A percentile compares a stretch with the other conserved stretches of the same genome.
These are phyloP conservation scores for Astrothelium macrocarpum DNA, from an alignment of 495 filamentous ascomycete species.

Conservation along the genomic window DNA sequence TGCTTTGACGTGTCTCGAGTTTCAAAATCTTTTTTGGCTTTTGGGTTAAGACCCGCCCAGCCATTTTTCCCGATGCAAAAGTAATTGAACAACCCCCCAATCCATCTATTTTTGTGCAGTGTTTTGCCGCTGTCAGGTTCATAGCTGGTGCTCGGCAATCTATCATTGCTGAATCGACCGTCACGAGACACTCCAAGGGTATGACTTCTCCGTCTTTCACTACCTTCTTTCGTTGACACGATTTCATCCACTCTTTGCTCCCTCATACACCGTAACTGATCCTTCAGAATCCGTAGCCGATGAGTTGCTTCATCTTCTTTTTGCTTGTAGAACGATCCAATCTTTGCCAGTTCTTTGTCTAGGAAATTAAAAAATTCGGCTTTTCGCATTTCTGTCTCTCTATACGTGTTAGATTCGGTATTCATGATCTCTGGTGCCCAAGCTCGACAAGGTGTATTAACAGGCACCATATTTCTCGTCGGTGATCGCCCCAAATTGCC, in stretches of 20 bases:
- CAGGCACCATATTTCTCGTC: constrained; percentile 32
- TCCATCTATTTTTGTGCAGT: neutral
- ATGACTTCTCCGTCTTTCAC: constrained; percentile 18
- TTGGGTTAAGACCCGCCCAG: neutral
- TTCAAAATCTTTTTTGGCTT: constrained; percentile 30
- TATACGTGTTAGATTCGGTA: constrained; percentile 38
- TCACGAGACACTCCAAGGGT: neutral
- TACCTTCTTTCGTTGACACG: constrained; percentile 32
- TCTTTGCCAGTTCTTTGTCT: constrained; percentile 70
- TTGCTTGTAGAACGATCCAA: constrained; percentile 71
- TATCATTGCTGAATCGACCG: neutral
- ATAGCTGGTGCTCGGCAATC: neutral
- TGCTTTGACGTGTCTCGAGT: constrained; percentile 35
- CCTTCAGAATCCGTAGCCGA: constrained; percentile 57
- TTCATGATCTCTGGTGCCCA: neutral
- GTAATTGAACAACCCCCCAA: neutral
- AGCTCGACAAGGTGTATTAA: neutral
- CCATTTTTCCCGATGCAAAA: neutral
- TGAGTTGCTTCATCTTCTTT: constrained; percentile 73
- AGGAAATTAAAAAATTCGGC: constrained; percentile 72
- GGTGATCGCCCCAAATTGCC: constrained; percentile 26
- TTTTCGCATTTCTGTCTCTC: constrained; percentile 51
- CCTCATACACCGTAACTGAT: constrained; percentile 81
- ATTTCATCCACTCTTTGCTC: constrained; percentile 67
- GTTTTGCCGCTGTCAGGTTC: neutral